Percentiles rank a stretch among this genome's conserved stretches.
phyloP scores from a whole-genome alignment of 2,329 filamentous ascomycete species.

The Pseudophaeomoniella oleicola region DNA sequence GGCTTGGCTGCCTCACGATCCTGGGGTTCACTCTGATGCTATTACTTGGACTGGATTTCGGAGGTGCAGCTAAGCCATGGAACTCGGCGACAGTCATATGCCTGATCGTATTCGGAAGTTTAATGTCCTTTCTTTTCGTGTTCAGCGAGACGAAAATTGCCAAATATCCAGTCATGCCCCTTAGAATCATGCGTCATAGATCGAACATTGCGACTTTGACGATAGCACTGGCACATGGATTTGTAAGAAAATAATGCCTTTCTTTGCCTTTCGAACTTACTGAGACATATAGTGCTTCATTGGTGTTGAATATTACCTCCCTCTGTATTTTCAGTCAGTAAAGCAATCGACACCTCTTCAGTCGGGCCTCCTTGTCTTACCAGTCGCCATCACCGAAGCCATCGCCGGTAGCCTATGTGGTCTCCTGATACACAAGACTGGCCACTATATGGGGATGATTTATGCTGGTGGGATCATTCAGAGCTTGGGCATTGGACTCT shows the following conservation, averaged over 20 bases:
- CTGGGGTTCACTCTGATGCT: slow-evolving; percentile 73
- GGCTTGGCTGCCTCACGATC: slow-evolving; percentile 47
- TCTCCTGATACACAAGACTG: slow-evolving; percentile 32
- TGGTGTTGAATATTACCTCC: slow-evolving; percentile 23
- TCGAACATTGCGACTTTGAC: slow-evolving; percentile 33
- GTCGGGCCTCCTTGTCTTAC: slow-evolving; percentile 13
- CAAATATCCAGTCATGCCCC: slow-evolving; percentile 63
- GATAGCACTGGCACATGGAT: slow-evolving; percentile 49
- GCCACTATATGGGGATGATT: slow-evolving; percentile 37
- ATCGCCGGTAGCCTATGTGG: slow-evolving; percentile 25
- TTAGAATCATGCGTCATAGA: slow-evolving; percentile 50
- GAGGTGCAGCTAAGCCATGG: slow-evolving; percentile 65
- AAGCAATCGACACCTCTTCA: slow-evolving; percentile 13
- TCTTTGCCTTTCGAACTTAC: slow-evolving; percentile 54
- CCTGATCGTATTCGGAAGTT: slow-evolving; percentile 57
- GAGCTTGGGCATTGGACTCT: slow-evolving; percentile 50
- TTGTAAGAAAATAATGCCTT: slow-evolving; percentile 61
- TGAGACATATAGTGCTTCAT: slow-evolving; percentile 41
- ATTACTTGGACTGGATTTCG: slow-evolving; percentile 72
- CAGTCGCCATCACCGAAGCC: slow-evolving; percentile 7
- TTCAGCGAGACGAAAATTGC: slow-evolving; percentile 60
- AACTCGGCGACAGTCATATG: slow-evolving; percentile 59
- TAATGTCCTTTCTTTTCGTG: slow-evolving; percentile 51
- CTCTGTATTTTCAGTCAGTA: slow-evolving; percentile 27
- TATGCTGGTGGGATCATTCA: slow-evolving; percentile 41